Percentiles rank a stretch among this genome's conserved stretches.
Conservation (phyloP, 306 rosid species). For the Pyrus communis region DNA sequence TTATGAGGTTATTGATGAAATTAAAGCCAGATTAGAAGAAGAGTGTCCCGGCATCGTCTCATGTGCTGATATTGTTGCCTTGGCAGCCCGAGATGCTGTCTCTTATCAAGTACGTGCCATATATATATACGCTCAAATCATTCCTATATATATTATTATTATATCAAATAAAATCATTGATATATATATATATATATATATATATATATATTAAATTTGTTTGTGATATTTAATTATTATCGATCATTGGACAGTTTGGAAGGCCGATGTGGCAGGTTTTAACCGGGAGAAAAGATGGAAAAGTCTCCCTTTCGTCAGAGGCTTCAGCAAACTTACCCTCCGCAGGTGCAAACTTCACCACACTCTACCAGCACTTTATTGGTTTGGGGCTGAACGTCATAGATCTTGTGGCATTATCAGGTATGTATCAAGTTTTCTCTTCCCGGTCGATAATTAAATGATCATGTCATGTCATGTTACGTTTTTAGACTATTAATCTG, state of each 20-base stretch:
- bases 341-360: conserved; percentile 20
- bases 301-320: conserved; percentile 12
- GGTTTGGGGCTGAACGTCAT: conserved; percentile 5
- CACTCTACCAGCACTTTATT: conserved; percentile 19
- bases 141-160: neutral
- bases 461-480: neutral
- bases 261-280: conserved; percentile 14
- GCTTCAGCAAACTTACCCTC: conserved; percentile 32
- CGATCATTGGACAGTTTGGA: conserved; percentile 12
- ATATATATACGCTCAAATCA: neutral
- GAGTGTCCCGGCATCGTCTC: conserved; percentile 24
- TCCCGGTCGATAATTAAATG: too few species aligned
- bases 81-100: conserved; percentile 31
- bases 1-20: conserved; percentile 28
- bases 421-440: neutral
- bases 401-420: conserved; percentile 36
- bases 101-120: conserved; percentile 17
- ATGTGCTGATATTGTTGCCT: conserved; percentile 34
- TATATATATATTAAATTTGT: neutral
- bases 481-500: neutral
- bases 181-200: too few species aligned
- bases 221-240: neutral
- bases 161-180: neutral
- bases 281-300: conserved; percentile 43
- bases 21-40: conserved; percentile 23